Conservation (phyloP, 345 rosid species). For the Reutealis trisperma region DNA sequence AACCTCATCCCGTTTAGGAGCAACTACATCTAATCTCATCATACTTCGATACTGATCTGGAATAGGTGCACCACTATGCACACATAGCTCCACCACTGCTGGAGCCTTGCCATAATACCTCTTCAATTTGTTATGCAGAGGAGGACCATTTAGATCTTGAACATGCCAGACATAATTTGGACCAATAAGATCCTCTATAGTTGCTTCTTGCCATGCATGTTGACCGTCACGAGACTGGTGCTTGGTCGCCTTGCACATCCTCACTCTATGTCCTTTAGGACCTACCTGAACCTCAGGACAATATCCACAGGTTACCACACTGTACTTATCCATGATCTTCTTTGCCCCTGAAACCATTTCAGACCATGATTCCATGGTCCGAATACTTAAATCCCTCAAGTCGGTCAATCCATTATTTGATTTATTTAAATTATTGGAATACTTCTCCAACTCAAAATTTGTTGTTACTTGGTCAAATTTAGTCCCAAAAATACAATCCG, state of each 20-base stretch:
- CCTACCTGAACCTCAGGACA: constrained; percentile 93
- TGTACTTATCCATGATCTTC: constrained; percentile 62
- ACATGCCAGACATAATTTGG: constrained; percentile 92
- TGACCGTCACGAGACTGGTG: constrained; percentile 80
- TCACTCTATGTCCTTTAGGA: constrained; percentile 86
- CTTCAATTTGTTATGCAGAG: constrained; percentile 62
- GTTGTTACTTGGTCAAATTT: constrained; percentile 16
- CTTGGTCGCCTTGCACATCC: constrained; percentile 79
- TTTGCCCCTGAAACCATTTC: constrained; percentile 66
- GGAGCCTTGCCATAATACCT: constrained; percentile 89
- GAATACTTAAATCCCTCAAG: constrained; percentile 45
- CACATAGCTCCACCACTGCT: constrained; percentile 76
- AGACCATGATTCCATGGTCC: constrained; percentile 65
- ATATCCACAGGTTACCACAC: constrained; percentile 76
- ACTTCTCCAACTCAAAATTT: constrained; percentile 9
- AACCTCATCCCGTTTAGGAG: constrained; percentile 72
- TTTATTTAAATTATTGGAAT: constrained; percentile 9
- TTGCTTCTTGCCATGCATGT: constrained; percentile 95
- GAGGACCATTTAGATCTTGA: constrained; percentile 47
- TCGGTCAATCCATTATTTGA: constrained; percentile 20
- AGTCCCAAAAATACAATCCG: constrained; percentile 10
- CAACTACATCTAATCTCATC: constrained; percentile 89
- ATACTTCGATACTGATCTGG: constrained; percentile 69
- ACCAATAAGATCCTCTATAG: constrained; percentile 64
- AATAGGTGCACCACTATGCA: constrained; percentile 69